A percentile compares a stretch with the other conserved stretches of the same genome.
phyloP scores from a whole-genome alignment of 768 basidiomycete species.

The Calocera viscosa region DNA sequence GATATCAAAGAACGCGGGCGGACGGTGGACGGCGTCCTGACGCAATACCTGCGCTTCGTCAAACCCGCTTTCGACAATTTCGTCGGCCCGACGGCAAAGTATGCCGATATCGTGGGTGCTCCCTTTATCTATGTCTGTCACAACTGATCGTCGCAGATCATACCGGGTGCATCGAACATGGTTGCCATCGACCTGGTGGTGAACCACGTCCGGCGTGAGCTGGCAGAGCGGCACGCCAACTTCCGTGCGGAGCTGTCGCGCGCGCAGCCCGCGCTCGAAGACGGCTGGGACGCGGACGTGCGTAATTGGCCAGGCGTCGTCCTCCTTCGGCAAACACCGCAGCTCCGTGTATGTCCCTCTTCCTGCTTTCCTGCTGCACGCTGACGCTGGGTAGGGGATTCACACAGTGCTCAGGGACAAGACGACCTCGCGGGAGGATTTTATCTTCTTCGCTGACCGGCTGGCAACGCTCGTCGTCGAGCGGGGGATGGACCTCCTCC shows the following conservation, averaged over 20 bases:
- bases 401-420: conserved; percentile 72
- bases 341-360: conserved; percentile 48
- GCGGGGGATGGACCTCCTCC: conserved; percentile 70
- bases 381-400: conserved; percentile 49
- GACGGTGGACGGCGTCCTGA: conserved; percentile 72
- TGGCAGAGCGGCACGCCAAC: conserved; percentile 61
- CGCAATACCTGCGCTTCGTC: conserved; percentile 91
- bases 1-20: conserved; percentile 83
- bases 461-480: conserved; percentile 76
- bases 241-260: conserved; percentile 62
- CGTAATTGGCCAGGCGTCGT: conserved; percentile 37
- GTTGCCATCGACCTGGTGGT: conserved; percentile 89
- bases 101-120: conserved; percentile 70
- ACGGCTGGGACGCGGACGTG: conserved; percentile 28
- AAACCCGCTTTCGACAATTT: conserved; percentile 93
- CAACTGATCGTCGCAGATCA: conserved; percentile 46
- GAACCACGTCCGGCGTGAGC: conserved; percentile 74
- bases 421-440: conserved; percentile 64
- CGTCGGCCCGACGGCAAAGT: conserved; percentile 70
- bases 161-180: conserved; percentile 81
- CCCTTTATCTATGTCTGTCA: not conserved
- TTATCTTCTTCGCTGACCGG: conserved; percentile 84
- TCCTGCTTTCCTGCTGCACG: not conserved
- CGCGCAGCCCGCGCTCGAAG: conserved; percentile 24
- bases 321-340: conserved; percentile 64